Base-by-base conservation (phyloP, 352 stramenopile species). In the Pythium aphanidermatum region DNA sequence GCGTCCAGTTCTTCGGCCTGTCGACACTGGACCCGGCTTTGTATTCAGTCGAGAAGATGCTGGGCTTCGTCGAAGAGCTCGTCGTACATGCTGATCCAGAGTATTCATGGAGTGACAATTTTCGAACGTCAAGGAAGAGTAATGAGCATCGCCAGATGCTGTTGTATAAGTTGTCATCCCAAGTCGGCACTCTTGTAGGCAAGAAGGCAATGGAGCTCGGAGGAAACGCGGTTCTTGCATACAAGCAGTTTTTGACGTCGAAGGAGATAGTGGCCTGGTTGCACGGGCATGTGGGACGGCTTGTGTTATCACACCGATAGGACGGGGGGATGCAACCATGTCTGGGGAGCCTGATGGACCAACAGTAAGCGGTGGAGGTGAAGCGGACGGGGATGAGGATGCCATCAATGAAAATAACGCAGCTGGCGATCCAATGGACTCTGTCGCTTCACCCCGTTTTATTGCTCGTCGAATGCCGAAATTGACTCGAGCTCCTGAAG, bases 221-320 rank as follows among this genome's bases (percentile, higher is more conserved):
- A 13, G 96, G 94, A 3, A 99, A 99, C 58, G 96, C 96, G 5
- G 95, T 99, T 14, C 65, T 99, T 36, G 96, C 90, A 5, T 99
- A 99, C 70, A 86, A 97, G 51, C 92, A 98, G 55, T 97, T 97
- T 99, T 99, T 57, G 96, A 99, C 68, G 92, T 99, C 24, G 96
- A 99, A 77, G 96, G 96, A 35, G 96, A 99, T 65, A 98, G 91
- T 26, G 96, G 95, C 9, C 78, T 99, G 21, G 96, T 99, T 0
- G 95, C 95, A 17, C 70, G 96, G 20, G 96, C 92, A 5, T 98
- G 95, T 62, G 97, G 97, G 12, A 99, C 97, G 47, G 72, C 83
- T 13, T 90, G 79, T 28, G 83, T 68, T n/a, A 80, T 92, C 38
- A 68, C 67, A 1, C 60, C 79, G 2, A 84, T 87, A 19, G 74